phyloP scores from a whole-genome alignment of 352 stramenopile genomes.

The Pythium coloratum region DNA sequence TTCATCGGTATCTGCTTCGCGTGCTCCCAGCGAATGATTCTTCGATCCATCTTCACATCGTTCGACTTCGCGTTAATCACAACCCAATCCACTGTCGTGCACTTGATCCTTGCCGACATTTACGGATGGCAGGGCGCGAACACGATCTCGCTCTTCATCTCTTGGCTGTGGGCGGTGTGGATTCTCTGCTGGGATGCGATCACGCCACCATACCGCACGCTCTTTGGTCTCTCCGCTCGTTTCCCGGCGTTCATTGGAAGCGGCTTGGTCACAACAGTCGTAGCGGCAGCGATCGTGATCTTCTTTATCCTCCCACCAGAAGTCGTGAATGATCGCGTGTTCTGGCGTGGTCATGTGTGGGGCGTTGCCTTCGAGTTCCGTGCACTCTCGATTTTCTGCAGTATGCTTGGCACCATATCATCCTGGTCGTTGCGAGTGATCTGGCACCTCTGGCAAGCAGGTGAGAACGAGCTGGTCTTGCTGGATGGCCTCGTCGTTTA shows the following conservation, averaged over 20 bases:
- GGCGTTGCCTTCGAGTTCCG: not conserved
- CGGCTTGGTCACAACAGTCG: not conserved
- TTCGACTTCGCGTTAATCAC: constrained; percentile 11
- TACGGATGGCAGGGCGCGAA: not conserved
- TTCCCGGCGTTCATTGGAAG: constrained; percentile 3
- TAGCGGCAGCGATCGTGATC: not conserved
- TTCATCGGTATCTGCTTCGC: not conserved
- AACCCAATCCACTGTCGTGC: not conserved
- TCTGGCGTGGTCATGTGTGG: not conserved
- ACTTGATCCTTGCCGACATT: constrained; percentile 4
- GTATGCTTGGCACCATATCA: not conserved
- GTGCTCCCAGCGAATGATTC: not conserved
- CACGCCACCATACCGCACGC: constrained; percentile 2
- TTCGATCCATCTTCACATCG: constrained; percentile 1
- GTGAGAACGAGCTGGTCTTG: constrained; percentile 3
- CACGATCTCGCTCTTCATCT: not conserved
- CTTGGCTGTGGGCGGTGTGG: constrained; percentile 10
- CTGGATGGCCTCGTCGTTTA: not conserved
- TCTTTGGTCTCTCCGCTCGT: not conserved
- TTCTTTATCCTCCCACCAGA: constrained; percentile 7
- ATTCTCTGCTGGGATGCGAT: constrained; percentile 18
- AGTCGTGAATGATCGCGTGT: not conserved
- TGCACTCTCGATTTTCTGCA: not conserved
- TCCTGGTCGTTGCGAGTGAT: not conserved
- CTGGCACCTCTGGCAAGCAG: constrained; percentile 6